Evolutionary conservation across 257 asterid species (phyloP).

Genomic region (Solanum sitiens): DNA sequence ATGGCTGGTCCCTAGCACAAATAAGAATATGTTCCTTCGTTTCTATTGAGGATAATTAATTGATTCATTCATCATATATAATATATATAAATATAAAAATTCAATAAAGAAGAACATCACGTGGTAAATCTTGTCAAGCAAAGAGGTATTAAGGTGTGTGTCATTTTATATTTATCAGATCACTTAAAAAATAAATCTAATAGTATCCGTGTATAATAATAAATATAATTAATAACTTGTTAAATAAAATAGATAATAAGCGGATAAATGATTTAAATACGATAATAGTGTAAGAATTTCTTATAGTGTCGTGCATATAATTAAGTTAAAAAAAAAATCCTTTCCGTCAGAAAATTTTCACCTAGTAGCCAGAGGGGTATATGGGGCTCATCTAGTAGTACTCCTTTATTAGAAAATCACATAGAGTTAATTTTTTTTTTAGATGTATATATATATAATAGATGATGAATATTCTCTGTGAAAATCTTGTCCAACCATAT

Average conservation of each 20-base stretch:
- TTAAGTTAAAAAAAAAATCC: background rate
- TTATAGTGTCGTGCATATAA: background rate
- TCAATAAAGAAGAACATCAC: background rate
- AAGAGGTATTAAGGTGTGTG: background rate
- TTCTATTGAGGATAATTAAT: background rate
- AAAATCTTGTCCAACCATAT: background rate
- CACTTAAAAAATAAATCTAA: background rate
- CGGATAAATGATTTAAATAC: background rate
- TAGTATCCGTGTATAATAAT: background rate
- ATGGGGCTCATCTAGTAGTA: background rate
- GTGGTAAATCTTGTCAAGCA: background rate
- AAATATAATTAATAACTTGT: background rate
- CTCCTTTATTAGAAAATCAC: no score
- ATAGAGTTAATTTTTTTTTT: no score
- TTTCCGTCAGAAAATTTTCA: no score
- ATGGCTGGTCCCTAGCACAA: background rate
- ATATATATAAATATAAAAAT: background rate
- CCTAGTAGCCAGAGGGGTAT: background rate
- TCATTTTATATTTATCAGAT: background rate
- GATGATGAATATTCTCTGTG: no score
- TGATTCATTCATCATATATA: background rate
- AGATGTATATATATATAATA: no score
- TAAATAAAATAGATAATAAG: background rate
- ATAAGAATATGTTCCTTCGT: background rate
- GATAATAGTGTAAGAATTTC: background rate